These are phyloP conservation scores for Cydonia oblonga DNA, from an alignment of 331 rosid species.

Conservation along the genomic window DNA sequence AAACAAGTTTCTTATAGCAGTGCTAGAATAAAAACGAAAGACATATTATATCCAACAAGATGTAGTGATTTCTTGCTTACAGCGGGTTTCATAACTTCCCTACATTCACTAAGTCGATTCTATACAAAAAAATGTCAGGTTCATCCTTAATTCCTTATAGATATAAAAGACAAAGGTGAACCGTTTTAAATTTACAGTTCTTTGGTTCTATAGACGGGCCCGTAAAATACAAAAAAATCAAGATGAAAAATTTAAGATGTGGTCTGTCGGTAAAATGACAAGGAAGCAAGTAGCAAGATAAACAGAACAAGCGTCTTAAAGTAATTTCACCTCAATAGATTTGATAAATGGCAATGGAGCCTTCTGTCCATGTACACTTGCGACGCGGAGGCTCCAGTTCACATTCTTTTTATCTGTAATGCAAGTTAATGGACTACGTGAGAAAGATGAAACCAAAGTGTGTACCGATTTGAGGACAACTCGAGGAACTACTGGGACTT, in stretches of 20 bases:
- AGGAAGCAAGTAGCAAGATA: background rate
- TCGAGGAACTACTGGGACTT: background rate
- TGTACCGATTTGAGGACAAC: background rate
- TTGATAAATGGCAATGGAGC: conserved; percentile 71
- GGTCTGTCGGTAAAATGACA: background rate
- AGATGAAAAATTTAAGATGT: background rate
- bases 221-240: background rate
- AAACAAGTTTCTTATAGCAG: background rate
- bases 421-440: conserved; percentile 21
- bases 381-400: conserved; percentile 84
- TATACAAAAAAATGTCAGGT: background rate
- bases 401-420: conserved; percentile 69
- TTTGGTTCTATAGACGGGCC: background rate
- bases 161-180: background rate
- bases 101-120: background rate
- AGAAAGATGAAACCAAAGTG: conserved; percentile 15
- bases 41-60: background rate
- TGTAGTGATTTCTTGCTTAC: background rate
- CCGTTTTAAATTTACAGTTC: background rate
- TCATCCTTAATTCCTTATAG: background rate
- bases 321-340: conserved; percentile 71
- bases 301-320: background rate
- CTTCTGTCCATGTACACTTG: conserved; percentile 67
- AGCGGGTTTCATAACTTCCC: background rate
- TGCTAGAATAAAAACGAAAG: background rate